Evolutionary conservation across 2,329 filamentous ascomycete genomes (phyloP).

Genomic region (Fusarium sp.): DNA sequence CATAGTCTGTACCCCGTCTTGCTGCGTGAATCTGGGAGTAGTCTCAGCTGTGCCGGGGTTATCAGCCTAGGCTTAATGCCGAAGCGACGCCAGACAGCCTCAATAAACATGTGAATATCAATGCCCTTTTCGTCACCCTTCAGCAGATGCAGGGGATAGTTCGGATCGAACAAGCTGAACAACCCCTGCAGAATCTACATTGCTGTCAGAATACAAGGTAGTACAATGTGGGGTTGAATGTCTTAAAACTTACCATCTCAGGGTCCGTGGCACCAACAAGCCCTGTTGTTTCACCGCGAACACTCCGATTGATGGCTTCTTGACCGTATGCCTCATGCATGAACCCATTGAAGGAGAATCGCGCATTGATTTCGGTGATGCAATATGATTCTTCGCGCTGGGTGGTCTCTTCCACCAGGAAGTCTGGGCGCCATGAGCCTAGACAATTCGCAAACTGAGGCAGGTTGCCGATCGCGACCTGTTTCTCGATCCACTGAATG

Average conservation of each 20-base stretch:
- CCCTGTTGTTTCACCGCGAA: conserved; percentile 2
- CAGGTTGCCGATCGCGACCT: conserved; percentile 43
- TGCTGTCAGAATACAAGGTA: not conserved
- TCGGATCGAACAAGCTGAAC: conserved; percentile 46
- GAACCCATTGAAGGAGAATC: conserved; percentile 55
- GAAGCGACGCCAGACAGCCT: conserved; percentile 44
- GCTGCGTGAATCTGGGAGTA: conserved; percentile 43
- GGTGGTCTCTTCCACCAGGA: conserved; percentile 49
- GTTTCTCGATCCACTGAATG: conserved; percentile 47
- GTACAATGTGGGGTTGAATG: not conserved
- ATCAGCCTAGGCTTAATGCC: conserved; percentile 50
- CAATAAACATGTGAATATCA: conserved; percentile 54
- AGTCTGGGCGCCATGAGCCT: conserved; percentile 55
- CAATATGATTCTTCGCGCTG: conserved; percentile 42
- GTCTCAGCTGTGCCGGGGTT: conserved; percentile 48
- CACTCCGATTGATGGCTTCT: conserved; percentile 36
- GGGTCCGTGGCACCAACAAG: conserved; percentile 44
- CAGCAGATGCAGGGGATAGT: conserved; percentile 50
- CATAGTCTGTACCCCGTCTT: conserved; percentile 47
- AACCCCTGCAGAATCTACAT: conserved; percentile 49
- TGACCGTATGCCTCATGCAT: conserved; percentile 48
- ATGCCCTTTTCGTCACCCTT: conserved; percentile 53
- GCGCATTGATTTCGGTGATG: conserved; percentile 56
- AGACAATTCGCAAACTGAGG: conserved; percentile 33
- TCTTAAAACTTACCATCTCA: conserved; percentile 31